Conservation (phyloP, 371 early-diverging fungal genomes). For the Chytridium lagenaria region DNA sequence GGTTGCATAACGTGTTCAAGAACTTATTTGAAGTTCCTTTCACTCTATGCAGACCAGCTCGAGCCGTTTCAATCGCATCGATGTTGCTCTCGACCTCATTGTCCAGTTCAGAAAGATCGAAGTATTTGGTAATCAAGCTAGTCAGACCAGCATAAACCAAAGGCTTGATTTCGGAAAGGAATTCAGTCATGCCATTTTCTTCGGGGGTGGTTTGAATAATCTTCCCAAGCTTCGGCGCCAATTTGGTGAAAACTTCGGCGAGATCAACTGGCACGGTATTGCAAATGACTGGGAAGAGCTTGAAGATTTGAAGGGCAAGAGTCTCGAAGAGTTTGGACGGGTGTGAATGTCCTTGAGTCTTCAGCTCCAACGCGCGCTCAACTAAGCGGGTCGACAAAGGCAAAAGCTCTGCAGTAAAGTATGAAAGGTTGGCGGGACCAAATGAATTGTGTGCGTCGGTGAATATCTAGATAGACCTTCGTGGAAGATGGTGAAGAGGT, state of each 20-base stretch:
- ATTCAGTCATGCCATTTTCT: slow-evolving; percentile 52
- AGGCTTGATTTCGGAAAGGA: slow-evolving; percentile 77
- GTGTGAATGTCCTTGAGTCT: slow-evolving; percentile 64
- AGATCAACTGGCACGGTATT: slow-evolving; percentile 78
- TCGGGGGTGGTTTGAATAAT: slow-evolving; percentile 58
- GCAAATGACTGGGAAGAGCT: slow-evolving; percentile 85
- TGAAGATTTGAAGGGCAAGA: slow-evolving; percentile 88
- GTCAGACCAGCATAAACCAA: slow-evolving; percentile 78
- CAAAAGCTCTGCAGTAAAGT: slow-evolving; percentile 70
- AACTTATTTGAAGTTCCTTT: slow-evolving; percentile 43
- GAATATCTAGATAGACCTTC: slow-evolving; percentile 42
- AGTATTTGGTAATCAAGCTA: slow-evolving; percentile 69
- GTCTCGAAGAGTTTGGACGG: slow-evolving; percentile 93
- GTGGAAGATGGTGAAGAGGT: slow-evolving; percentile 50
- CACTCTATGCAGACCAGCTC: slow-evolving; percentile 35
- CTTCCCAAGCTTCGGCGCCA: slow-evolving; percentile 45
- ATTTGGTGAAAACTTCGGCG: slow-evolving; percentile 26
- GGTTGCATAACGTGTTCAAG: slow-evolving; percentile 53
- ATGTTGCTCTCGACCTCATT: slow-evolving; percentile 29
- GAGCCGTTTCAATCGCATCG: slow-evolving; percentile 28
- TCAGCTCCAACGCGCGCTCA: slow-evolving; percentile 66
- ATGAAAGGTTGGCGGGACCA: slow-evolving; percentile 81
- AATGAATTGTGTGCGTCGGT: slow-evolving; percentile 24
- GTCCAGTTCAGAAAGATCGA: slow-evolving; percentile 15
- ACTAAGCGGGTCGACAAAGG: slow-evolving; percentile 81